Percentiles rank a stretch among this genome's conserved stretches.
Evolutionary conservation across 2,329 filamentous ascomycete species (phyloP).

Genomic region (Talaromyces funiculosus): DNA sequence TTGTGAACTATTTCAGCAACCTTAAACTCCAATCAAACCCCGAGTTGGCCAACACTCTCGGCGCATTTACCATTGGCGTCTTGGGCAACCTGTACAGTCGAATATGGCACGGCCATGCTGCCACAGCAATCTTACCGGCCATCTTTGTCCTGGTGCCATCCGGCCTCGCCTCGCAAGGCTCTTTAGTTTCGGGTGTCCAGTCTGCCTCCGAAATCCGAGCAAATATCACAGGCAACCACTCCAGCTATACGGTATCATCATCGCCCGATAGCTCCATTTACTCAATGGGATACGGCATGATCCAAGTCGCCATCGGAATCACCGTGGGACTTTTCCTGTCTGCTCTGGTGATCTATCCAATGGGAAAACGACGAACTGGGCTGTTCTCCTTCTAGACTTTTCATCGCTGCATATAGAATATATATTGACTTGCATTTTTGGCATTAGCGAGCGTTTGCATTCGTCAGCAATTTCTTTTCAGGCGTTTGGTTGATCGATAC

Average conservation of each 20-base stretch:
- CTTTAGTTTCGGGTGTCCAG: slow-evolving; percentile 51
- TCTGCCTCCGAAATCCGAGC: slow-evolving; percentile 49
- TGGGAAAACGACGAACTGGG: slow-evolving; percentile 43
- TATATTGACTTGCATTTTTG: neutral
- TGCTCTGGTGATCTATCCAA: slow-evolving; percentile 42
- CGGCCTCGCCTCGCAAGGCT: slow-evolving; percentile 54
- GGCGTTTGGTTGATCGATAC: neutral
- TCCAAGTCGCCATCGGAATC: slow-evolving; percentile 45
- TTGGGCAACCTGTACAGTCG: slow-evolving; percentile 74
- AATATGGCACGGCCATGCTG: slow-evolving; percentile 67
- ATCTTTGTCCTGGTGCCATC: slow-evolving; percentile 68
- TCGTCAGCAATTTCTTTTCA: neutral
- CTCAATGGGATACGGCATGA: slow-evolving; percentile 43
- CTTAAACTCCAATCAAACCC: slow-evolving; percentile 62
- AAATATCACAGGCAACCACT: slow-evolving; percentile 25
- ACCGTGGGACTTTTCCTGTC: slow-evolving; percentile 44
- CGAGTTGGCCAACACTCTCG: slow-evolving; percentile 71
- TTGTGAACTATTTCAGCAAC: slow-evolving; percentile 68
- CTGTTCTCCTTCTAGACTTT: slow-evolving; percentile 38
- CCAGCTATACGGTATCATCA: slow-evolving; percentile 31
- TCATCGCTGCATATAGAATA: neutral
- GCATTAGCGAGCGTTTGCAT: neutral
- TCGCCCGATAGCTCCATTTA: slow-evolving; percentile 38
- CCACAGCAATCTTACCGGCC: slow-evolving; percentile 76
- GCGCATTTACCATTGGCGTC: slow-evolving; percentile 69